Evolutionary conservation across 345 rosid species (phyloP).

Genomic region (Eutrema japonicum): DNA sequence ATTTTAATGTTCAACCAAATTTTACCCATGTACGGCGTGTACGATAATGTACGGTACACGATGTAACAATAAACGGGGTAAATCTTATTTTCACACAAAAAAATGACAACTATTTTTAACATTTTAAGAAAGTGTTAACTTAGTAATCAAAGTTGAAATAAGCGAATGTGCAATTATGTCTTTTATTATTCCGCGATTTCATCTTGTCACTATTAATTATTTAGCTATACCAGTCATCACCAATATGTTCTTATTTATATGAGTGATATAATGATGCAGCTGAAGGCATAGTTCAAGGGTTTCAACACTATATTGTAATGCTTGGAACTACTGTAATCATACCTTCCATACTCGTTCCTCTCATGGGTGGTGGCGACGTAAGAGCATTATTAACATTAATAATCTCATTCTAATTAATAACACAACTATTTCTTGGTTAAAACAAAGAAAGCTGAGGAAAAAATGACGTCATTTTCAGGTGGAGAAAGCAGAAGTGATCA

Average conservation of each 20-base stretch:
- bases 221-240: neutral
- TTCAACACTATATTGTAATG: slow-evolving; percentile 94
- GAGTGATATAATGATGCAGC: slow-evolving; percentile 52
- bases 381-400: slow-evolving; percentile 39
- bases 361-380: slow-evolving; percentile 91
- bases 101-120: too few relatives aligned
- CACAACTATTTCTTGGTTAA: neutral
- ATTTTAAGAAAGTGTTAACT: too few relatives aligned
- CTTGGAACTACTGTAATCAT: slow-evolving; percentile 82
- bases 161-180: too few relatives aligned
- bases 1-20: too few relatives aligned
- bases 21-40: too few relatives aligned
- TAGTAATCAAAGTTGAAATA: too few relatives aligned
- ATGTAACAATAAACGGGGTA: too few relatives aligned
- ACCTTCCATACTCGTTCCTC: slow-evolving; percentile 68
- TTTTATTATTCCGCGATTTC: too few relatives aligned
- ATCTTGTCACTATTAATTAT: too few relatives aligned
- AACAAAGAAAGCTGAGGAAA: neutral
- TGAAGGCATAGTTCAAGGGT: slow-evolving; percentile 67
- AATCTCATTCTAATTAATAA: neutral
- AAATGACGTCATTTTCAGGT: slow-evolving; percentile 45
- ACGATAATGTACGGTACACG: too few relatives aligned
- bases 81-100: too few relatives aligned
- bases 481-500: slow-evolving; percentile 83
- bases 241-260: neutral